Evolutionary conservation across 768 basidiomycete species (phyloP).

Genomic region (Sporobolomyces roseus): DNA sequence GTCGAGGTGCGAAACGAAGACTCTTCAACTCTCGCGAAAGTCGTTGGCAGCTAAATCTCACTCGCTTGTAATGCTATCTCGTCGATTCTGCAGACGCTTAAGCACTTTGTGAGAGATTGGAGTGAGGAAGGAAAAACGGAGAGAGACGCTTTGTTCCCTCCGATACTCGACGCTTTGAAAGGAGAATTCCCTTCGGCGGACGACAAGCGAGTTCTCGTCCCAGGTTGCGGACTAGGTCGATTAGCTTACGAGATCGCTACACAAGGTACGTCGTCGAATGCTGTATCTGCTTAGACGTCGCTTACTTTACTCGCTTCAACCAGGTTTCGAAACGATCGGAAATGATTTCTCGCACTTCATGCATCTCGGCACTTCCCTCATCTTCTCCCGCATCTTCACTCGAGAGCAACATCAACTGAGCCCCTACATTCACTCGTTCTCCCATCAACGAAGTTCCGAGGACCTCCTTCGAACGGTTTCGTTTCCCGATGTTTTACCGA

Average conservation of each 20-base stretch:
- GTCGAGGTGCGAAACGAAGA: constrained; percentile 38
- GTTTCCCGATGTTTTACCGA: constrained; percentile 64
- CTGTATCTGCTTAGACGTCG: background rate
- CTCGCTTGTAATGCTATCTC: no score
- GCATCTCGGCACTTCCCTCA: constrained; percentile 60
- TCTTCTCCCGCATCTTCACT: constrained; percentile 57
- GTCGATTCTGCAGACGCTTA: constrained; percentile 58
- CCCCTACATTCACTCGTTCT: constrained; percentile 67
- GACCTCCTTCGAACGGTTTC: constrained; percentile 56
- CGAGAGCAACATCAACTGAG: constrained; percentile 56
- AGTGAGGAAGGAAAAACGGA: constrained; percentile 59
- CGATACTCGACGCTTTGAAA: constrained; percentile 57
- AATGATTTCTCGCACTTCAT: constrained; percentile 59
- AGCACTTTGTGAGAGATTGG: constrained; percentile 71
- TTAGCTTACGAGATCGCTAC: constrained; percentile 66
- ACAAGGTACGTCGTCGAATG: constrained; percentile 50
- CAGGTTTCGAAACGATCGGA: constrained; percentile 6
- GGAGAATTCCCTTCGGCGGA: constrained; percentile 43
- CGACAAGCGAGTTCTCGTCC: constrained; percentile 57
- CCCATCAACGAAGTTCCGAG: constrained; percentile 59
- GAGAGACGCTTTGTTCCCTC: constrained; percentile 58
- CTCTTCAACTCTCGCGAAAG: no score
- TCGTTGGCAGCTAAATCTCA: no score
- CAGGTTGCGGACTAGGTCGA: constrained; percentile 63
- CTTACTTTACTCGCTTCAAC: background rate